These are phyloP conservation scores for Herpotrichia juniperi DNA, from an alignment of 2,329 filamentous ascomycete genomes.

Conservation along the genomic window DNA sequence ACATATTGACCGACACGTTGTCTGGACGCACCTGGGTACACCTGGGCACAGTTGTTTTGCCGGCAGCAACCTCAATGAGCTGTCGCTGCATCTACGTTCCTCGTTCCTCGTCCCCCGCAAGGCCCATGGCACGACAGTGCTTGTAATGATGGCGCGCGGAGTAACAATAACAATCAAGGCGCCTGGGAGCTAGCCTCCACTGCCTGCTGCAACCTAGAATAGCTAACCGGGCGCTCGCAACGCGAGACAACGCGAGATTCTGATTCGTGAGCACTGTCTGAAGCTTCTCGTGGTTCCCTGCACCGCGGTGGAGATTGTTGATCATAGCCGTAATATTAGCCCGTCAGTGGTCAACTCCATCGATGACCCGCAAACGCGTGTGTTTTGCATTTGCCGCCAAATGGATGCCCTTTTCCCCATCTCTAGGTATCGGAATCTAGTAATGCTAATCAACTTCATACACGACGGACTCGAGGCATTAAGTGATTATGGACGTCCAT, in stretches of 20 bases:
- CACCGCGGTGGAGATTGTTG: slow-evolving; percentile 43
- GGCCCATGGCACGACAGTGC: slow-evolving; percentile 10
- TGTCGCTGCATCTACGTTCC: too few relatives aligned
- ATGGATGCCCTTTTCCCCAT: slow-evolving; percentile 14
- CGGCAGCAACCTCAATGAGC: neutral
- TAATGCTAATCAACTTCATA: slow-evolving; percentile 14
- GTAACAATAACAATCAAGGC: slow-evolving; percentile 35
- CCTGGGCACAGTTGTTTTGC: neutral
- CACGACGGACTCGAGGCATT: slow-evolving; percentile 1
- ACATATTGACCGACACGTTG: neutral
- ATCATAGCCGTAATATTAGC: slow-evolving; percentile 37
- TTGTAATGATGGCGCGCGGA: slow-evolving; percentile 24
- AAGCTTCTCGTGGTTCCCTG: slow-evolving; percentile 36
- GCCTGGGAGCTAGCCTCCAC: slow-evolving; percentile 19
- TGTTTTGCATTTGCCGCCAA: slow-evolving; percentile 21
- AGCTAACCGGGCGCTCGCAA: slow-evolving; percentile 29
- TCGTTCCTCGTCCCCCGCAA: slow-evolving; percentile 5
- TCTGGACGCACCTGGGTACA: neutral
- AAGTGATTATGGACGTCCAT: neutral
- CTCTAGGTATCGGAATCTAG: slow-evolving; percentile 1
- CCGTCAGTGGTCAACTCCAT: slow-evolving; percentile 17
- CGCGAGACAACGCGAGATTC: slow-evolving; percentile 19
- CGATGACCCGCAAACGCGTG: slow-evolving; percentile 24
- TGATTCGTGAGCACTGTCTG: slow-evolving; percentile 38
- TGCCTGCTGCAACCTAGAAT: slow-evolving; percentile 36